A percentile compares a stretch with the other conserved stretches of the same genome.
Evolutionary conservation across 768 basidiomycete genomes (phyloP).

Genomic region (Rhizopogon salebrosus): DNA sequence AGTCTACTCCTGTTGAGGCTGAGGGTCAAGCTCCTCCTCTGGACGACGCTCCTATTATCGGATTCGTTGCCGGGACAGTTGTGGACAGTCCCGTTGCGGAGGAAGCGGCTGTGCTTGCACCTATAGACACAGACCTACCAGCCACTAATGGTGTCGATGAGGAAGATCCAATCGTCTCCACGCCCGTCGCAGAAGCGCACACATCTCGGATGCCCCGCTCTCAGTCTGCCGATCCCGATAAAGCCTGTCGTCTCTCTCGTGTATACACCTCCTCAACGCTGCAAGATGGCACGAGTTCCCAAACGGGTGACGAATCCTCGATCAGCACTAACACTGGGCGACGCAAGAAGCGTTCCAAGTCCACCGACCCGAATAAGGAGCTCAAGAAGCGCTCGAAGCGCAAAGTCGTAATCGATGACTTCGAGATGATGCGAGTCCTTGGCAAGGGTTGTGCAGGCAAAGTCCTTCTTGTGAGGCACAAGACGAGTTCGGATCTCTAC

Average conservation of each 20-base stretch:
- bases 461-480: conserved; percentile 86
- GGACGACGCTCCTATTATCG: conserved; percentile 2
- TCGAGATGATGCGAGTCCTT: conserved; percentile 94
- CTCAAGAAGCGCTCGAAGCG: conserved; percentile 47
- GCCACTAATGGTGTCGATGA: conserved; percentile 21
- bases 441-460: conserved; percentile 98
- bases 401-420: conserved; percentile 84
- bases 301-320: conserved; percentile 67
- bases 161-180: conserved; percentile 26
- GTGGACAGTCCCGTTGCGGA: conserved; percentile 5
- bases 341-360: conserved; percentile 52
- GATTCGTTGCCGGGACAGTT: neutral
- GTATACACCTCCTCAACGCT: conserved; percentile 50
- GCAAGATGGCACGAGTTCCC: conserved; percentile 50
- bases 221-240: conserved; percentile 77
- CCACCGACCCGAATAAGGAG: conserved; percentile 44
- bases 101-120: conserved; percentile 1
- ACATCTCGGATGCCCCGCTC: conserved; percentile 61
- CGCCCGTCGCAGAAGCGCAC: conserved; percentile 34
- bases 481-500: conserved; percentile 64
- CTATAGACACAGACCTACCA: conserved; percentile 17
- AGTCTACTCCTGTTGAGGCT: conserved; percentile 1
- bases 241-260: conserved; percentile 51
- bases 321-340: conserved; percentile 49
- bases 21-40: conserved; percentile 2